Evolutionary conservation across 345 rosid species (phyloP).

Genomic region (Syzygium oleosum): DNA sequence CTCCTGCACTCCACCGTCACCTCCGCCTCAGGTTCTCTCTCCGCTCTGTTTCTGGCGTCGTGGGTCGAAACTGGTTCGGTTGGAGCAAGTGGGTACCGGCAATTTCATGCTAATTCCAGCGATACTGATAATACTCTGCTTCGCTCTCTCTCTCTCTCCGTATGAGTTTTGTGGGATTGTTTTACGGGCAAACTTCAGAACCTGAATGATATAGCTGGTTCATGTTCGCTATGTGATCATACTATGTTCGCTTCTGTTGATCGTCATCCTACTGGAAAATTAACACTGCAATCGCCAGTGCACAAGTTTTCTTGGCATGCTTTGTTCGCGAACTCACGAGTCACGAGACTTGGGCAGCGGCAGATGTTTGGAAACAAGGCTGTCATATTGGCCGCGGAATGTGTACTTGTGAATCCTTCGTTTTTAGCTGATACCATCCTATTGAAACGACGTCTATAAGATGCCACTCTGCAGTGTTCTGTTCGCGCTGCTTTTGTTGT

Average conservation of each 20-base stretch:
- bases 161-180: neutral
- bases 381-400: neutral
- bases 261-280: neutral
- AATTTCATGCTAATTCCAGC: neutral
- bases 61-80: neutral
- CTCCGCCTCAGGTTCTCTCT: slow-evolving; percentile 54
- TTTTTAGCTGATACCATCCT: neutral
- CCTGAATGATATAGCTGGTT: neutral
- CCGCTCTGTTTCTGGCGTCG: neutral
- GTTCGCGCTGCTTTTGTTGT: neutral
- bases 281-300: neutral
- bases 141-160: neutral
- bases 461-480: neutral
- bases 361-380: neutral
- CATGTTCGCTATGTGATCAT: neutral
- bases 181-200: neutral
- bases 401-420: neutral
- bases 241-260: too few species aligned
- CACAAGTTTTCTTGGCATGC: neutral
- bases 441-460: neutral
- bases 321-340: neutral
- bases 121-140: neutral
- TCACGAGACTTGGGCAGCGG: neutral
- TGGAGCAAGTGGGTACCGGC: neutral
- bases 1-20: slow-evolving; percentile 77